These are phyloP conservation scores for Pichia nanzhaoensis DNA, from an alignment of 805 yeast genomes.

Conservation along the genomic window DNA sequence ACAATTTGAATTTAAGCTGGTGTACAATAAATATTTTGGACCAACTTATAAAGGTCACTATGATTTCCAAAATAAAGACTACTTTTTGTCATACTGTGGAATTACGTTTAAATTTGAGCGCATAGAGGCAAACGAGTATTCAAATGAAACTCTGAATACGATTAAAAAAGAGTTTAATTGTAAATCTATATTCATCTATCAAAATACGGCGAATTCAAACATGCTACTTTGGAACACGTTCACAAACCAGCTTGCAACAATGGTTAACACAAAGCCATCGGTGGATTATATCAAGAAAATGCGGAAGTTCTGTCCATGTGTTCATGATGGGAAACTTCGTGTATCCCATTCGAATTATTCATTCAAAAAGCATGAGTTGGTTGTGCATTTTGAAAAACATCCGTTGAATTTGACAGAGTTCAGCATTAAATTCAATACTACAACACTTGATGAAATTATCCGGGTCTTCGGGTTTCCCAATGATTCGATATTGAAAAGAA, in stretches of 20 bases:
- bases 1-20: conserved; percentile 32
- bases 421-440: conserved; percentile 32
- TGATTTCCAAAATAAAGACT: conserved; percentile 22
- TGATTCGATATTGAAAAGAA: conserved; percentile 35
- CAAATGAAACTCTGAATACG: conserved; percentile 22
- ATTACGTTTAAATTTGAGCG: conserved; percentile 42
- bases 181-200: conserved; percentile 34
- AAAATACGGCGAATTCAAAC: conserved; percentile 26
- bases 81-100: conserved; percentile 51
- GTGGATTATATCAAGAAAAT: conserved; percentile 1
- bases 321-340: not conserved
- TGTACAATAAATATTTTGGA: conserved; percentile 53
- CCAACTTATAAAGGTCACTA: conserved; percentile 54
- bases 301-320: not conserved
- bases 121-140: conserved; percentile 12
- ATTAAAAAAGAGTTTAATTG: conserved; percentile 32
- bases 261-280: not conserved
- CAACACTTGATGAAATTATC: conserved; percentile 45
- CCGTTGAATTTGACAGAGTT: conserved; percentile 11
- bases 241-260: not conserved
- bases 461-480: conserved; percentile 51
- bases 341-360: conserved; percentile 1
- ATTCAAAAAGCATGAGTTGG: not conserved
- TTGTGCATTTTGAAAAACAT: conserved; percentile 7
- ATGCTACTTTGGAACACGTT: not conserved